Base-by-base conservation (phyloP, 345 rosid species). In the Eucalyptus camaldulensis region DNA sequence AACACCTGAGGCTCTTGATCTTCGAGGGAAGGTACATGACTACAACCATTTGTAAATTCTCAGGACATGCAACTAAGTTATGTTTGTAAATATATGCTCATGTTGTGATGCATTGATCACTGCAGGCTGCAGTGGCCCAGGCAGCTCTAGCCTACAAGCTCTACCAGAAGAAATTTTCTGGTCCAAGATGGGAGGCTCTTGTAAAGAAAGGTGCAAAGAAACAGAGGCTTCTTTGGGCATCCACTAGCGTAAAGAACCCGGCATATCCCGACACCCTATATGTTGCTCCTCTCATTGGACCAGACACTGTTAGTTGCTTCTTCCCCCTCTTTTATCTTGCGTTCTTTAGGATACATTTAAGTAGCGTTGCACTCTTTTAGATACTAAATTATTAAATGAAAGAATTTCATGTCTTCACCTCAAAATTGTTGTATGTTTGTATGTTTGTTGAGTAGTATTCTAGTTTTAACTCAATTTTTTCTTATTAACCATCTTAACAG, bases 191-290 rank as follows among this genome's bases (percentile, higher is more conserved):
- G 99, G 98, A 97, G 89, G 98, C 98, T 91, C 87, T 98, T 51
- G 96, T 94, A 91, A 95, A 97, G 93, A 98, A 98, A 88, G 99
- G 99, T 86, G 99, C 99, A 81, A 98, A 98, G 97, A 98, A 96
- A 92, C 99, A 98, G 93, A 95, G 98, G 86, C 91, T 98, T 87
- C 93, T 98, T 49, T 97, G 99, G 98, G 99, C 99, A 69, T 97
- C 99, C 33, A 97, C 99, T 85, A 96, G 99, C 76, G 99, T 97
- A 13, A 98, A 98, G 95, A 98, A 98, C 87, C 99, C 98, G 80
- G 97, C 99, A 89, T 98, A 98, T 92, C 92, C 96, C 0, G 99
- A 97, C 91, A 96, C 99, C 47, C 90, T 97, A 88, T 97, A 97
- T 62, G 99, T 97, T 7, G 95, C 92, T 89, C 98, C 99, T 51